These are phyloP conservation scores for Trichomonas tenax DNA, from an alignment of 208 protist genomes.

Conservation along the genomic window DNA sequence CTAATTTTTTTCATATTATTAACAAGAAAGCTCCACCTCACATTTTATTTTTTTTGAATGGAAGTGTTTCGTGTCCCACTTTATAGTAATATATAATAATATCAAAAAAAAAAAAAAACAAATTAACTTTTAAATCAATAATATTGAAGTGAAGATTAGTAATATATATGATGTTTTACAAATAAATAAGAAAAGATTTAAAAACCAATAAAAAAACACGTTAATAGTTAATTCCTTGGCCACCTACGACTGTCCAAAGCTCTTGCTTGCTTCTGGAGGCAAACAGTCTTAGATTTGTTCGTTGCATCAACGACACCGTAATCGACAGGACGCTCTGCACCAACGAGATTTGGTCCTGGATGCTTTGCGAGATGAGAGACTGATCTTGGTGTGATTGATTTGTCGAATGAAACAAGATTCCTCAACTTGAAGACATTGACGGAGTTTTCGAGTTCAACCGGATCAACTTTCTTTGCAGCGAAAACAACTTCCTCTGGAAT, in stretches of 20 bases:
- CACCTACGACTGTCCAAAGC: background rate
- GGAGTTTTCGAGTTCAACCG: background rate
- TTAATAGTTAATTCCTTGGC: background rate
- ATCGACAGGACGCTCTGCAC: background rate
- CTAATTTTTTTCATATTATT: no score
- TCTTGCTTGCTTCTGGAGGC: background rate
- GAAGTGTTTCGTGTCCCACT: no score
- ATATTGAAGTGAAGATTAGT: no score
- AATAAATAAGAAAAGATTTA: no score
- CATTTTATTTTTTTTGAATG: no score
- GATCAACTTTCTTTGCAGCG: background rate
- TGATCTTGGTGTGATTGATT: background rate
- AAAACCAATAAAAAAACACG: no score
- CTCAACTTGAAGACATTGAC: background rate
- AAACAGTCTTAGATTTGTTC: background rate
- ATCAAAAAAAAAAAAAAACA: no score
- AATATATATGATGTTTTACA: no score
- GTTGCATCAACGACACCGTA: background rate
- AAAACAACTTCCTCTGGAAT: background rate
- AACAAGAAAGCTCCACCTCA: no score
- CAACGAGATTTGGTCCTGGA: background rate
- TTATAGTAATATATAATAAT: no score
- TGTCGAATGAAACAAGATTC: background rate
- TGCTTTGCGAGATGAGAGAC: background rate
- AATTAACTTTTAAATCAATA: no score